Base-by-base conservation (phyloP, 257 asterid genomes). In the Eustoma russellianum region DNA sequence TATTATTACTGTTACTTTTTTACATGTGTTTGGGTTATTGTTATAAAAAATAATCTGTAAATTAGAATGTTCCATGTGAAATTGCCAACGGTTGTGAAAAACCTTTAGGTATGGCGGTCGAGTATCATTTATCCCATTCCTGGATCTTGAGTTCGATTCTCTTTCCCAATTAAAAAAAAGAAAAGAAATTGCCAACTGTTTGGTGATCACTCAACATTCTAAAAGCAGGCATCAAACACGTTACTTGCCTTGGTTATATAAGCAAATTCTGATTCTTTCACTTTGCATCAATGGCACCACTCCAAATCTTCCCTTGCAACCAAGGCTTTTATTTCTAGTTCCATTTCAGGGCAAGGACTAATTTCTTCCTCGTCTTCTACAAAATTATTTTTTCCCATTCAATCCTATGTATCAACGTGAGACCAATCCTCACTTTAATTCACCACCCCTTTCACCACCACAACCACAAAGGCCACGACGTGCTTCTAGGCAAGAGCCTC, bases 171-270 rank as follows among this genome's bases (percentile, higher is more conserved):
- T n/a, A n/a, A n/a, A n/a, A n/a, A n/a, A n/a, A n/a, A n/a, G n/a
- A n/a, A n/a, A n/a, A n/a, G 30, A 24, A 24, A 24, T 24, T 24
- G 30, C 11, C 43, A 38, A 5, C 43, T 38, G 43, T 38, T 3
- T 38, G 30, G 12, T 38, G 43, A 38, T 38, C 5, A 38, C 12
- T 5, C 5, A 52, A 18, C n/a, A 54, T 53, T 53, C 7, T 34
- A 41, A 53, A 72, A 72, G 69, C 13, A 52, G 60, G 74, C 71
- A 67, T 67, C 52, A 57, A 33, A 17, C 43, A 50, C 55, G 59
- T 67, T 71, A 12, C 81, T 75, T 75, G 75, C 75, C 75, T 75
- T 68, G 60, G 5, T 5, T 71, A 75, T 73, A 57, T 61, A 66
- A 57, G 72, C 51, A 50, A 64, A 13, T 50, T 57, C 57, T 50